A percentile compares a stretch with the other conserved stretches of the same genome.
These are phyloP conservation scores for Acacia pycnantha DNA, from an alignment of 331 rosid genomes.

Conservation along the genomic window DNA sequence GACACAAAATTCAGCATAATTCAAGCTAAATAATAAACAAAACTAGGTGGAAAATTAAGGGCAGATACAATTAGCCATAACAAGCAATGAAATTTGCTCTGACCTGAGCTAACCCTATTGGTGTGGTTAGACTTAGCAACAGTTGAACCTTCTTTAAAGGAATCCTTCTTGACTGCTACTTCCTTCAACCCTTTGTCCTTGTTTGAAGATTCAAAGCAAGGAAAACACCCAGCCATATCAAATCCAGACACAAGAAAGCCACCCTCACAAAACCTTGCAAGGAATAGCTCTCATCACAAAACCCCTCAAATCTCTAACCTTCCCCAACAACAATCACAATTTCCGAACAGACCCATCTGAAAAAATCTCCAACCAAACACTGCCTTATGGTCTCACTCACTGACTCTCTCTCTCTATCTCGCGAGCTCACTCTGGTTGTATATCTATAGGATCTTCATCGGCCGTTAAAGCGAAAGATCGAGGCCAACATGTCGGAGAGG, in stretches of 20 bases:
- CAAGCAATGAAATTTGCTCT: background rate
- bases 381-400: slow-evolving; percentile 8
- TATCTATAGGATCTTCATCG: slow-evolving; percentile 40
- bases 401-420: slow-evolving; percentile 7
- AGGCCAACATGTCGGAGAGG: slow-evolving; percentile 59
- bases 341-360: slow-evolving; percentile 42
- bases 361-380: slow-evolving; percentile 45
- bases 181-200: slow-evolving; percentile 52
- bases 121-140: slow-evolving; percentile 55
- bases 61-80: background rate
- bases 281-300: slow-evolving; percentile 36
- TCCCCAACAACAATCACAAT: slow-evolving; percentile 24
- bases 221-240: slow-evolving; percentile 86
- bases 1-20: slow-evolving; percentile 29
- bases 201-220: slow-evolving; percentile 71
- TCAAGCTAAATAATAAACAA: slow-evolving; percentile 25
- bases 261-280: slow-evolving; percentile 33
- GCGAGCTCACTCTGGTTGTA: slow-evolving; percentile 1
- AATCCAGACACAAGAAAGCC: slow-evolving; percentile 42
- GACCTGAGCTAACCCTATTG: slow-evolving; percentile 54
- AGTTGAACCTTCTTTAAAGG: slow-evolving; percentile 57
- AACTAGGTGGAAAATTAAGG: slow-evolving; percentile 26
- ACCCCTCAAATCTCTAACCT: slow-evolving; percentile 24
- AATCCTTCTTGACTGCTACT: slow-evolving; percentile 51
- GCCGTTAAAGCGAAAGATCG: slow-evolving; percentile 64